These are phyloP conservation scores for Diutina sp. DNA, from an alignment of 1,139 yeast species.

Conservation along the genomic window DNA sequence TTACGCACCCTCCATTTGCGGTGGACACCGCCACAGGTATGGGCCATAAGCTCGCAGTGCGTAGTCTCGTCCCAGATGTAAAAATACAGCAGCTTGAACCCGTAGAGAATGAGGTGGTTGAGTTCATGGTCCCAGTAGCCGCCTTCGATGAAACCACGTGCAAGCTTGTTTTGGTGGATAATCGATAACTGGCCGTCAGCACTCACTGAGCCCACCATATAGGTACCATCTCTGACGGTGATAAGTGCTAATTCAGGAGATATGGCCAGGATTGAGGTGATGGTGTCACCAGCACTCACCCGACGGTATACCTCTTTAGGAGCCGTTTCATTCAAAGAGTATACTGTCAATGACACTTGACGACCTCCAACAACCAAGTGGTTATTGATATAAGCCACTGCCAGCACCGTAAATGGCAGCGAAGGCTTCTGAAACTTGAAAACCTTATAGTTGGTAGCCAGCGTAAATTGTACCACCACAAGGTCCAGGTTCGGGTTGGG, in stretches of 20 bases:
- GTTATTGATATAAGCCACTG: neutral
- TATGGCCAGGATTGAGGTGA: conserved; percentile 40
- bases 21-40: conserved; percentile 87
- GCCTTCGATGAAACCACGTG: conserved; percentile 77
- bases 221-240: conserved; percentile 57
- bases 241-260: conserved; percentile 13
- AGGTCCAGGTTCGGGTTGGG: neutral
- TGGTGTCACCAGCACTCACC: conserved; percentile 48
- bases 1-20: conserved; percentile 45
- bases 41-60: conserved; percentile 57
- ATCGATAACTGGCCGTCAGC: conserved; percentile 13
- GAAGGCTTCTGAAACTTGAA: neutral
- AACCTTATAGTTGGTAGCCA: neutral
- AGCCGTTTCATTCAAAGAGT: neutral
- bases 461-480: neutral
- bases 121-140: conserved; percentile 20
- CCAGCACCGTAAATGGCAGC: neutral
- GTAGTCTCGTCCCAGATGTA: conserved; percentile 75
- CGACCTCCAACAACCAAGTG: neutral
- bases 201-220: conserved; percentile 20
- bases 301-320: neutral
- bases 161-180: conserved; percentile 48
- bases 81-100: conserved; percentile 72
- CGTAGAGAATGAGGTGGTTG: conserved; percentile 41
- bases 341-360: neutral